These are phyloP conservation scores for Pichia thaimueangensis DNA, from an alignment of 805 yeast genomes.

Conservation along the genomic window DNA sequence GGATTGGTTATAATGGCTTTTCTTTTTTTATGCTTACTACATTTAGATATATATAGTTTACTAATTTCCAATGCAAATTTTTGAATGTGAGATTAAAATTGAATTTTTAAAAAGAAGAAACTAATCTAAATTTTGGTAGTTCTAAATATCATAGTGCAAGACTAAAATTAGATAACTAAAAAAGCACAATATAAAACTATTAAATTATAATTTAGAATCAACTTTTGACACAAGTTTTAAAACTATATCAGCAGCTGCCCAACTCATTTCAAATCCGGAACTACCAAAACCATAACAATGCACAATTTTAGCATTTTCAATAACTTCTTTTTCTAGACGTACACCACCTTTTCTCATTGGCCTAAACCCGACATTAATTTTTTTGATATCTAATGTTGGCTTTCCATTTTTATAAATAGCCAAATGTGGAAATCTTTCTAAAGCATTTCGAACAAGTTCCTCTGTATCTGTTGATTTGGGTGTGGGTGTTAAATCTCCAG, in stretches of 20 bases:
- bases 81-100: too few relatives aligned
- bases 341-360: conserved; percentile 44
- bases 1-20: conserved; percentile 6
- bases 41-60: too few relatives aligned
- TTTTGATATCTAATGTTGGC: conserved; percentile 33
- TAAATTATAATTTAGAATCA: conserved; percentile 9
- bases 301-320: conserved; percentile 28
- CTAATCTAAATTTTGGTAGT: too few relatives aligned
- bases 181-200: conserved; percentile 4
- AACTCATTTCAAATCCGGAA: conserved; percentile 61
- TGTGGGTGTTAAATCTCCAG: conserved; percentile 29
- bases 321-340: conserved; percentile 24
- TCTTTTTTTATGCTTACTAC: too few relatives aligned
- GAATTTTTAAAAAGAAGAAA: too few relatives aligned
- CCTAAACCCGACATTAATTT: conserved; percentile 43
- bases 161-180: neutral
- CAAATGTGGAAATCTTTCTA: conserved; percentile 47
- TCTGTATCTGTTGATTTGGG: conserved; percentile 43
- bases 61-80: too few relatives aligned
- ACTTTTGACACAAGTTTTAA: conserved; percentile 21
- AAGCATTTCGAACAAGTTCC: conserved; percentile 38
- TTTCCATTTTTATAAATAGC: conserved; percentile 27
- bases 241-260: conserved; percentile 54
- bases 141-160: too few relatives aligned
- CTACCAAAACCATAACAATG: conserved; percentile 76